Conservation (phyloP, 1,284 basidiomycete genomes). For the Leucoagaricus sp. region DNA sequence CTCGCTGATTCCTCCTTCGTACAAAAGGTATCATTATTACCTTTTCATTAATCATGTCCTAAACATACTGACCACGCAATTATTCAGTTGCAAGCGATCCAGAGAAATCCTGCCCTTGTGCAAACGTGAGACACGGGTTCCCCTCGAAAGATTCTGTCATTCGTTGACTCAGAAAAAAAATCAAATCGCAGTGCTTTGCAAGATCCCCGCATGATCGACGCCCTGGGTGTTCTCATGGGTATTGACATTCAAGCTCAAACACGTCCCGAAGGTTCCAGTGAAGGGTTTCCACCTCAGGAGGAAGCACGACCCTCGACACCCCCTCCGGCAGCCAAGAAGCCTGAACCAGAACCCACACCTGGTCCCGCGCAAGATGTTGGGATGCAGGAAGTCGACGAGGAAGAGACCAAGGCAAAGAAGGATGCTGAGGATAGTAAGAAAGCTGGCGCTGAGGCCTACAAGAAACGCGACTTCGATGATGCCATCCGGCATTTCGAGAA, state of each 20-base stretch:
- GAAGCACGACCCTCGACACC: conserved; percentile 45
- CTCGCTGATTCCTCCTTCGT: conserved; percentile 84
- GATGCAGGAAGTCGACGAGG: conserved; percentile 59
- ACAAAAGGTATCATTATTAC: conserved; percentile 49
- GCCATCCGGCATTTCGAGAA: conserved; percentile 77
- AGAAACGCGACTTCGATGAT: conserved; percentile 78
- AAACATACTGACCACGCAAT: neutral
- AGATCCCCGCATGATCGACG: conserved; percentile 93
- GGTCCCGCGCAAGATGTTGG: conserved; percentile 56
- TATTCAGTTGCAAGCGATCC: conserved; percentile 58
- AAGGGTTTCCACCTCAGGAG: conserved; percentile 56
- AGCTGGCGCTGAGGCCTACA: conserved; percentile 83
- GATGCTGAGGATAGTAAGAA: conserved; percentile 80
- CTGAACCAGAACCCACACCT: conserved; percentile 40
- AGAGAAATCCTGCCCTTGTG: conserved; percentile 64
- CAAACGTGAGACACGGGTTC: conserved; percentile 37
- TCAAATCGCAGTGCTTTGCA: conserved; percentile 48
- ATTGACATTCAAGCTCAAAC: conserved; percentile 90
- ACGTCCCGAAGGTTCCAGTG: conserved; percentile 84
- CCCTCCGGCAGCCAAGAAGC: conserved; percentile 37
- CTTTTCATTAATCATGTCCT: conserved; percentile 1
- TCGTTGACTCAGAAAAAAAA: neutral
- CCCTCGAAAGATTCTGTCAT: neutral
- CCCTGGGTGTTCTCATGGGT: conserved; percentile 92
- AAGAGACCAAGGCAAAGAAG: conserved; percentile 69